Evolutionary conservation across 805 yeast species (phyloP).

Genomic region (Torulaspora franciscae): DNA sequence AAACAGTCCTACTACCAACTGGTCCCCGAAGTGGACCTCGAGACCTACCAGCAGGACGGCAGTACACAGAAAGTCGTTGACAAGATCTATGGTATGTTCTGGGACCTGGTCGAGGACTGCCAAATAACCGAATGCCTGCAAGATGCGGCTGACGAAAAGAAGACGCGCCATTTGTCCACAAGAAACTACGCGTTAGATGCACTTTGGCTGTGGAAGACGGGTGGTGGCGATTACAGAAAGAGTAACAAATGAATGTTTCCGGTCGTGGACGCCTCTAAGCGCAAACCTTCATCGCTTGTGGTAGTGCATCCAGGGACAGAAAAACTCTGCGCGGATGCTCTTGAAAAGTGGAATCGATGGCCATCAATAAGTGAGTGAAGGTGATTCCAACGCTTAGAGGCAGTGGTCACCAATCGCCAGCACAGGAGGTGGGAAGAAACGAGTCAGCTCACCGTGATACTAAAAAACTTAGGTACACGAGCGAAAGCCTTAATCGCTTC

Average conservation of each 20-base stretch:
- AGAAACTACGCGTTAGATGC: constrained; percentile 84
- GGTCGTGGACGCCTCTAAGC: constrained; percentile 2
- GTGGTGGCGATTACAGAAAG: constrained; percentile 38
- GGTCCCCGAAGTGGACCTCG: constrained; percentile 42
- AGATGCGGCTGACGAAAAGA: constrained; percentile 61
- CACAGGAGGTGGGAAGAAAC: not conserved
- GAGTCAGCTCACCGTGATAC: not conserved
- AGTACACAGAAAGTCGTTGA: constrained; percentile 36
- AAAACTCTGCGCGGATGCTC: constrained; percentile 8
- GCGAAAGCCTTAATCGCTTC: not conserved
- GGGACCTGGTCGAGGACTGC: constrained; percentile 65
- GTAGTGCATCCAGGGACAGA: constrained; percentile 2
- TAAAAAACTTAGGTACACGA: constrained; percentile 6
- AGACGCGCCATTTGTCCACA: constrained; percentile 64
- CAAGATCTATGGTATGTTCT: constrained; percentile 44
- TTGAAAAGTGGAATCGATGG: not conserved
- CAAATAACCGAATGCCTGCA: constrained; percentile 60
- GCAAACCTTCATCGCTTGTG: constrained; percentile 1
- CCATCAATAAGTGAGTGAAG: constrained; percentile 3
- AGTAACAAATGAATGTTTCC: constrained; percentile 13
- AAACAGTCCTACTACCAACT: constrained; percentile 51
- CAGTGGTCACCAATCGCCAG: not conserved
- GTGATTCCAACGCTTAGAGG: constrained; percentile 7
- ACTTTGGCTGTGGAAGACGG: constrained; percentile 76
- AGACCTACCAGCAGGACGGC: constrained; percentile 38